Percentiles rank a stretch among this genome's conserved stretches.
These are phyloP conservation scores for Penicillium riverlandense DNA, from an alignment of 495 filamentous ascomycete species.

Conservation along the genomic window DNA sequence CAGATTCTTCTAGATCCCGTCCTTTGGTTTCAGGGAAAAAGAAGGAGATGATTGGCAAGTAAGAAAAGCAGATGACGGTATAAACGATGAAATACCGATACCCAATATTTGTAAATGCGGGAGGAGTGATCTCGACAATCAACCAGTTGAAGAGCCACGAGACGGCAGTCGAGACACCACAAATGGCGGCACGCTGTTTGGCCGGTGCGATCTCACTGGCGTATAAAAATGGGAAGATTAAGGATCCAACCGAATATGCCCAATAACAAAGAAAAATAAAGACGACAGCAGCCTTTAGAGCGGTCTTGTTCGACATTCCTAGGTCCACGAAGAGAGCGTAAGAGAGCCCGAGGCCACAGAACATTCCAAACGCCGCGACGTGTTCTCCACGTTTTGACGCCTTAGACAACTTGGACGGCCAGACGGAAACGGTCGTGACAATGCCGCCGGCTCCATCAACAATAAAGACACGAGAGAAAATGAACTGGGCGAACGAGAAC, in stretches of 20 bases:
- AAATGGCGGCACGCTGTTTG: constrained; percentile 38
- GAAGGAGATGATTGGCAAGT: constrained; percentile 27
- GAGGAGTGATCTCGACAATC: constrained; percentile 15
- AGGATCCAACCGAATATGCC: constrained; percentile 44
- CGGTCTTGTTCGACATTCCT: constrained; percentile 5
- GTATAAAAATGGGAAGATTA: constrained; percentile 46
- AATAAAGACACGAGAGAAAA: too few species aligned
- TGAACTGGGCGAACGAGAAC: too few species aligned
- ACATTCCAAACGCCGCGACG: too few species aligned
- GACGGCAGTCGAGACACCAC: constrained; percentile 33
- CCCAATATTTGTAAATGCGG: constrained; percentile 7
- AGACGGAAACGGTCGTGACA: too few species aligned
- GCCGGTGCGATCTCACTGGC: constrained; percentile 45
- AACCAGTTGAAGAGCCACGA: constrained; percentile 33
- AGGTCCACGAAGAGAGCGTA: too few species aligned
- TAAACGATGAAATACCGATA: constrained; percentile 17
- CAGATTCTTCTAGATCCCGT: constrained; percentile 46
- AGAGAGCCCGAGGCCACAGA: too few species aligned
- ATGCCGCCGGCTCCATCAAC: too few species aligned
- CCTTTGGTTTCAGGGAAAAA: constrained; percentile 49
- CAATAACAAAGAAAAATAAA: constrained; percentile 48
- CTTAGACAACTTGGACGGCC: too few species aligned
- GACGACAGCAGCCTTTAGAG: constrained; percentile 26
- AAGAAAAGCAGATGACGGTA: constrained; percentile 11
- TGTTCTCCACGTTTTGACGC: too few species aligned